Conservation (phyloP, 768 basidiomycete genomes). For the Mycena metata region DNA sequence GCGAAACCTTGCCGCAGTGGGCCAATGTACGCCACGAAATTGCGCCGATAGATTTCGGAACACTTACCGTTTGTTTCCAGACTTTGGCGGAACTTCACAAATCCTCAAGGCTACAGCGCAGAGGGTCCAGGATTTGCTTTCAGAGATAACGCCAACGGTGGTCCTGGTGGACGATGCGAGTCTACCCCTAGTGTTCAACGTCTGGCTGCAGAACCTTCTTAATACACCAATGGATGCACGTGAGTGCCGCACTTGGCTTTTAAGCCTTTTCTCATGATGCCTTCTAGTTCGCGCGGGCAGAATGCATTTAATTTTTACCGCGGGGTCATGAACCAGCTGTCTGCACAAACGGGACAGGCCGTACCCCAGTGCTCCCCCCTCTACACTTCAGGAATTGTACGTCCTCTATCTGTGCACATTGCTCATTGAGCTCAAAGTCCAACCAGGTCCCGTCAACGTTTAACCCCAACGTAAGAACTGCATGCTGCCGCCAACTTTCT, state of each 20-base stretch:
- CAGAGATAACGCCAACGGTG: slow-evolving; percentile 20
- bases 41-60: not conserved
- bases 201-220: slow-evolving; percentile 16
- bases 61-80: not conserved
- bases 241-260: not conserved
- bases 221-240: slow-evolving; percentile 23
- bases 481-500: too few species aligned
- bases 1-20: slow-evolving; percentile 22
- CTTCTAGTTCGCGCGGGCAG: not conserved
- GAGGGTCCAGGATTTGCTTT: slow-evolving; percentile 15
- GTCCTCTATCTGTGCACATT: too few species aligned
- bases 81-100: not conserved
- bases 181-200: slow-evolving; percentile 23
- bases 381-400: too few species aligned
- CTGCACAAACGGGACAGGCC: not conserved
- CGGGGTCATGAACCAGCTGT: not conserved
- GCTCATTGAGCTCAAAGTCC: too few species aligned
- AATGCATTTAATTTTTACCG: slow-evolving; percentile 16
- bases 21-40: slow-evolving; percentile 10
- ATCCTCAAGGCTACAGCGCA: slow-evolving; percentile 9
- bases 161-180: slow-evolving; percentile 2
- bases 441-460: slow-evolving; percentile 26
- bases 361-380: slow-evolving; percentile 16
- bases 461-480: not conserved
- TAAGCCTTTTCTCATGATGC: too few species aligned